Evolutionary conservation across 2,329 filamentous ascomycete species (phyloP).

Genomic region (Helicocarpus griseus): DNA sequence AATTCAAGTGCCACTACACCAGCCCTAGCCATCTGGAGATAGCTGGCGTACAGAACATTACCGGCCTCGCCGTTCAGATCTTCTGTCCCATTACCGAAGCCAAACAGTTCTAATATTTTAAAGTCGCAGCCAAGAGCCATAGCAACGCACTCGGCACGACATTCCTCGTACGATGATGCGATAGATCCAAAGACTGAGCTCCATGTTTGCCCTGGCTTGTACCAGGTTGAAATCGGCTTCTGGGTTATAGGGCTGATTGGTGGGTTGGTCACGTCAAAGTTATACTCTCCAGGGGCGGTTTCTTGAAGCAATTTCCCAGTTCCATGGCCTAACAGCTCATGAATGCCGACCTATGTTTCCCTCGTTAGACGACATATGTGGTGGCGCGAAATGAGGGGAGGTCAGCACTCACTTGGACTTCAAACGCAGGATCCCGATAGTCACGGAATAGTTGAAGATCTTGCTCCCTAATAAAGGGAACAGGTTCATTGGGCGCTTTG

Average conservation of each 20-base stretch:
- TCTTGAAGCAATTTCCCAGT: conserved; percentile 92
- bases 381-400: not conserved
- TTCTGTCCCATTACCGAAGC: conserved; percentile 66
- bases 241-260: conserved; percentile 70
- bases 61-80: conserved; percentile 70
- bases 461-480: conserved; percentile 74
- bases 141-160: conserved; percentile 84
- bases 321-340: conserved; percentile 81
- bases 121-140: conserved; percentile 90
- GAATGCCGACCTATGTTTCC: conserved; percentile 65
- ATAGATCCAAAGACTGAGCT: conserved; percentile 82
- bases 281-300: conserved; percentile 68
- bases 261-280: conserved; percentile 76
- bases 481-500: conserved; percentile 82
- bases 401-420: conserved; percentile 56
- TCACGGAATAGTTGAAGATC: conserved; percentile 72
- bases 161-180: conserved; percentile 87
- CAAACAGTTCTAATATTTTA: conserved; percentile 79
- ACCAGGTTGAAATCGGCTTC: conserved; percentile 74
- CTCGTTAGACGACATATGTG: no score
- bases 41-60: conserved; percentile 78
- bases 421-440: conserved; percentile 79
- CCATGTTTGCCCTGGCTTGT: conserved; percentile 94
- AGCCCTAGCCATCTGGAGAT: conserved; percentile 90
- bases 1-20: conserved; percentile 81